These are phyloP conservation scores for Magnaporthiopsis poae DNA, from an alignment of 2,329 filamentous ascomycete species.

Conservation along the genomic window DNA sequence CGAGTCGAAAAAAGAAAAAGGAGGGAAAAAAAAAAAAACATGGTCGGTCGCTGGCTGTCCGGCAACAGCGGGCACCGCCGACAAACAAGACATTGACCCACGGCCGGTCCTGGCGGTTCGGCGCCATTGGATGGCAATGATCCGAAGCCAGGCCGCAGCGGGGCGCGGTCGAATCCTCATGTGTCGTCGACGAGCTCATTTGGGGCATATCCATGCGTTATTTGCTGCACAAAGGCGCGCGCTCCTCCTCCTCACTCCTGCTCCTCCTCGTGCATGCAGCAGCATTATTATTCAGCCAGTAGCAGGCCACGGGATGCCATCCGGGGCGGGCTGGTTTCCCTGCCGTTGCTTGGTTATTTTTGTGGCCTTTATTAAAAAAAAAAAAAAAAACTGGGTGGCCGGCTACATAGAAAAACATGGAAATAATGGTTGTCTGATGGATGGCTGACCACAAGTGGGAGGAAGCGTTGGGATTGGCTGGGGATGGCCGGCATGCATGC, in stretches of 20 bases:
- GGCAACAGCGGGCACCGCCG: neutral
- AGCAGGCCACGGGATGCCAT: neutral
- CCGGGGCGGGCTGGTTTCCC: neutral
- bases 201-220: neutral
- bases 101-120: neutral
- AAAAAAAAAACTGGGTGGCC: neutral
- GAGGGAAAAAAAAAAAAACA: neutral
- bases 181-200: neutral
- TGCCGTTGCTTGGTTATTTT: neutral
- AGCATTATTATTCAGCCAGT: constrained; percentile 7
- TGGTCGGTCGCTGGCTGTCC: neutral
- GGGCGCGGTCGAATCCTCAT: too few relatives aligned
- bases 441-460: neutral
- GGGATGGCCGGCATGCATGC: neutral
- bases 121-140: neutral
- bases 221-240: neutral
- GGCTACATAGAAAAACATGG: neutral
- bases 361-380: neutral
- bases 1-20: constrained; percentile 3
- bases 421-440: neutral
- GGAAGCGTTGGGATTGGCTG: neutral
- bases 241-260: too few relatives aligned
- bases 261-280: neutral
- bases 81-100: neutral
- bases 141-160: neutral